Conservation (phyloP, 108 stramenopile genomes). For the Cyclotella cryptica region DNA sequence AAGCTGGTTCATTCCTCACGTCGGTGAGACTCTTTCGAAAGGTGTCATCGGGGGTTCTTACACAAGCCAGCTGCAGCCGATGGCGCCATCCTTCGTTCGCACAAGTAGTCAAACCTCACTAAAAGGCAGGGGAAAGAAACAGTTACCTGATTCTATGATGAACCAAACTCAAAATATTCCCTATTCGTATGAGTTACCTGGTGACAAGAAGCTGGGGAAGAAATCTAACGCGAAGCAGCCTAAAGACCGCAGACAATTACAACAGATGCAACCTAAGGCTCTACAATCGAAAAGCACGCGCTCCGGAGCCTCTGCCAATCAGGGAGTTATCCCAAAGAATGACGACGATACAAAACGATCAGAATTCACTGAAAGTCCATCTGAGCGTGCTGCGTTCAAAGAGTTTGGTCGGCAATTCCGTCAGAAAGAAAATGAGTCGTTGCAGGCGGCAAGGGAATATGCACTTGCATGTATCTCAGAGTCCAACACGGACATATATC, state of each 20-base stretch:
- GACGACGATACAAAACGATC: background rate
- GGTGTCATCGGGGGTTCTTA: background rate
- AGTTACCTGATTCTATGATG: too few relatives aligned
- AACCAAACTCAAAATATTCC: too few relatives aligned
- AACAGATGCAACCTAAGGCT: background rate
- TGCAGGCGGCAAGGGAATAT: slow-evolving; percentile 65
- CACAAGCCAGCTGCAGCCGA: too few relatives aligned
- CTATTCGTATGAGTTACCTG: background rate
- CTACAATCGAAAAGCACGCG: slow-evolving; percentile 10
- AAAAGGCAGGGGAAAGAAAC: too few relatives aligned
- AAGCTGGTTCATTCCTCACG: slow-evolving; percentile 1
- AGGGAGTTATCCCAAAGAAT: background rate
- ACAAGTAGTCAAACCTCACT: too few relatives aligned
- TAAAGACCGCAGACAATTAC: slow-evolving; percentile 24
- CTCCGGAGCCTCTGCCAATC: slow-evolving; percentile 2
- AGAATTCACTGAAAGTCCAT: slow-evolving; percentile 66
- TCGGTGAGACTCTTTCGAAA: background rate
- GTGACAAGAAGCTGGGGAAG: slow-evolving; percentile 41
- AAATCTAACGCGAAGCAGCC: slow-evolving; percentile 21
- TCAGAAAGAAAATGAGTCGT: slow-evolving; percentile 58
- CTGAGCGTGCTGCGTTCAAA: slow-evolving; percentile 46
- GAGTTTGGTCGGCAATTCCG: slow-evolving; percentile 75
- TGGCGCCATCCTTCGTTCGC: too few relatives aligned
- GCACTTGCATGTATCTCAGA: slow-evolving; percentile 53
- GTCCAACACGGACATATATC: slow-evolving; percentile 41